Evolutionary conservation across 192 early-diverging fungal genomes (phyloP).

Genomic region (Coemansia sp.): DNA sequence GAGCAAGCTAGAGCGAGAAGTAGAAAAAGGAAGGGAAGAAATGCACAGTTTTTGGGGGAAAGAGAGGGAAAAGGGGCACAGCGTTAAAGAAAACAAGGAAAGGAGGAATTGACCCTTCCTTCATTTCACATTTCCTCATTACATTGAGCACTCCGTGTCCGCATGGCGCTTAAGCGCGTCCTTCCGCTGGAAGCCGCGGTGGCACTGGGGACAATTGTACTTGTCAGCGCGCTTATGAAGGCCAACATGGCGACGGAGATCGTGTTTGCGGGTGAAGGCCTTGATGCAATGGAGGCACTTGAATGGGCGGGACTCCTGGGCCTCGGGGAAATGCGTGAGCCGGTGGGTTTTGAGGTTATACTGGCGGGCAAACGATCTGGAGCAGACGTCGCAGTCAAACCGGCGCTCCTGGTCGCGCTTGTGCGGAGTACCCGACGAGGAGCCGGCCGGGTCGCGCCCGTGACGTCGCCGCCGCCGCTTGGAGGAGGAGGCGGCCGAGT

Average conservation of each 20-base stretch:
- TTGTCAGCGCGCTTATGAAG: slow-evolving; percentile 57
- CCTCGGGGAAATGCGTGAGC: slow-evolving; percentile 64
- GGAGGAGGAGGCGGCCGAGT: not conserved
- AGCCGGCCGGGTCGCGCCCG: not conserved
- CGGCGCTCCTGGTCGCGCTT: slow-evolving; percentile 53
- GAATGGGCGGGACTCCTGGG: slow-evolving; percentile 57
- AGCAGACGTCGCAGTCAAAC: slow-evolving; percentile 63
- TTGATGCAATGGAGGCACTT: slow-evolving; percentile 61
- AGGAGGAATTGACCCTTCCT: too few species aligned
- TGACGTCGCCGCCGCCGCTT: slow-evolving; percentile 46
- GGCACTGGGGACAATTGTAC: slow-evolving; percentile 53
- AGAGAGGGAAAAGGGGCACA: not conserved
- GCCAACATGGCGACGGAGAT: slow-evolving; percentile 68
- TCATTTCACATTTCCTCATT: too few species aligned
- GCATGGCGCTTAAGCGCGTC: slow-evolving; percentile 51
- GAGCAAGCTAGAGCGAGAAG: not conserved
- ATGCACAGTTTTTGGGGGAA: not conserved
- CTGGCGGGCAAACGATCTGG: slow-evolving; percentile 69
- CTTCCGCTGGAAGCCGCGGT: slow-evolving; percentile 49
- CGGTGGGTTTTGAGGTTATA: slow-evolving; percentile 83
- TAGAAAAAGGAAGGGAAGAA: not conserved
- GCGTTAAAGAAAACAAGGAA: not conserved
- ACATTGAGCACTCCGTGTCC: slow-evolving; percentile 20
- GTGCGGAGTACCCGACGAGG: too few species aligned
- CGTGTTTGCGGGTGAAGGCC: slow-evolving; percentile 76